Conservation (phyloP, 2,329 filamentous ascomycete species). For the Helotiales sp. region DNA sequence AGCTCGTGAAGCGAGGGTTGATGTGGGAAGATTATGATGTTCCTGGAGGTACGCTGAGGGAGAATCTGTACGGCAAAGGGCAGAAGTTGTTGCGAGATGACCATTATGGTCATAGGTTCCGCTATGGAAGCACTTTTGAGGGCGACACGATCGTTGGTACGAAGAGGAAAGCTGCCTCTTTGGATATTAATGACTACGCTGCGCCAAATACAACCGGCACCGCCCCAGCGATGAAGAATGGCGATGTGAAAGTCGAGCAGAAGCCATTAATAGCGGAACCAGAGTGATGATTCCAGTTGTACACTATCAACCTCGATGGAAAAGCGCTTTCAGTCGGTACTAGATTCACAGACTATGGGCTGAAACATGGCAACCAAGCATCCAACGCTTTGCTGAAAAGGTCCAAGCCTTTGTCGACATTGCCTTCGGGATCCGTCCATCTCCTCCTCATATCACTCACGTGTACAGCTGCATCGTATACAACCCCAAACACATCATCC, state of each 20-base stretch:
- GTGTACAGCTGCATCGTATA: background rate
- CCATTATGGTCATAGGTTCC: conserved; percentile 8
- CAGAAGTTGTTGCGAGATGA: conserved; percentile 10
- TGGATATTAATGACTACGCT: background rate
- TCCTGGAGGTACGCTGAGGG: conserved; percentile 56
- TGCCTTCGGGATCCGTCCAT: background rate
- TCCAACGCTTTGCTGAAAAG: conserved; percentile 7
- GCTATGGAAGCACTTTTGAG: conserved; percentile 2
- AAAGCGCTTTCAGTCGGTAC: too few species aligned
- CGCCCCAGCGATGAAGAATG: background rate
- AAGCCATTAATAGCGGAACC: background rate
- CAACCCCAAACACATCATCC: background rate
- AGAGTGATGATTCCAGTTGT: too few species aligned
- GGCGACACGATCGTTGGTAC: background rate
- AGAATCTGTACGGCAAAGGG: conserved; percentile 31
- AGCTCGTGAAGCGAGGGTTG: conserved; percentile 56
- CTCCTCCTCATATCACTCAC: background rate
- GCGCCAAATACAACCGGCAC: background rate
- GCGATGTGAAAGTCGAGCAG: background rate
- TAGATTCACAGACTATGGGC: background rate
- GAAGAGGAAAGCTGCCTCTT: background rate
- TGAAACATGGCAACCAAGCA: conserved; percentile 11
- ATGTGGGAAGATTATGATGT: conserved; percentile 51
- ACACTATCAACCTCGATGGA: too few species aligned
- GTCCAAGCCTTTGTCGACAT: background rate